A percentile compares a stretch with the other conserved stretches of the same genome.
These are phyloP conservation scores for Trichoderma sp. DNA, from an alignment of 2,329 filamentous ascomycete genomes.

Conservation along the genomic window DNA sequence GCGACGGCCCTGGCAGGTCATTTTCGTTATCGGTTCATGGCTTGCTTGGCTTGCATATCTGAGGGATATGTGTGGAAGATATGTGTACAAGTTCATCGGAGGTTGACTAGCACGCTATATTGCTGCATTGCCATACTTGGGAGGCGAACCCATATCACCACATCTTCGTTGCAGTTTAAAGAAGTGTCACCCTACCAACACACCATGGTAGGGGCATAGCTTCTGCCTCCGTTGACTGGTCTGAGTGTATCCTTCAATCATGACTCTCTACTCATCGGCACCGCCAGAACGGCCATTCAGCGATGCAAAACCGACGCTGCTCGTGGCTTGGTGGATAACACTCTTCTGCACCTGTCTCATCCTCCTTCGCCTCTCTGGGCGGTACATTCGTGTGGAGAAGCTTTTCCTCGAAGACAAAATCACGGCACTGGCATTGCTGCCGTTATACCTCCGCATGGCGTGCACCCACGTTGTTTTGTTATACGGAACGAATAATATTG, in stretches of 20 bases:
- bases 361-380: constrained; percentile 11
- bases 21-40: constrained; percentile 13
- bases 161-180: neutral
- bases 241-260: neutral
- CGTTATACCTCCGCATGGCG: constrained; percentile 8
- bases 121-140: neutral
- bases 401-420: constrained; percentile 17
- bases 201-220: neutral
- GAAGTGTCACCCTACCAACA: neutral
- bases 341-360: constrained; percentile 17
- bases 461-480: constrained; percentile 10
- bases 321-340: constrained; percentile 20
- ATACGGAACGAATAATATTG: constrained; percentile 14
- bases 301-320: constrained; percentile 16
- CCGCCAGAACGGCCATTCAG: constrained; percentile 20
- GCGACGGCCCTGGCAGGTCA: neutral
- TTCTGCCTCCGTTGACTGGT: neutral
- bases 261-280: constrained; percentile 14
- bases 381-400: constrained; percentile 19
- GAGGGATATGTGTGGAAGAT: neutral
- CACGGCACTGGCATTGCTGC: constrained; percentile 7
- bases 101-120: neutral
- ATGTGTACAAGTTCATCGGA: neutral
- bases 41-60: neutral
- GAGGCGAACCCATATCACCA: neutral